A percentile compares a stretch with the other conserved stretches of the same genome.
Conservation (phyloP, 176 grass and related monocot species). For the Eragrostis curvula region DNA sequence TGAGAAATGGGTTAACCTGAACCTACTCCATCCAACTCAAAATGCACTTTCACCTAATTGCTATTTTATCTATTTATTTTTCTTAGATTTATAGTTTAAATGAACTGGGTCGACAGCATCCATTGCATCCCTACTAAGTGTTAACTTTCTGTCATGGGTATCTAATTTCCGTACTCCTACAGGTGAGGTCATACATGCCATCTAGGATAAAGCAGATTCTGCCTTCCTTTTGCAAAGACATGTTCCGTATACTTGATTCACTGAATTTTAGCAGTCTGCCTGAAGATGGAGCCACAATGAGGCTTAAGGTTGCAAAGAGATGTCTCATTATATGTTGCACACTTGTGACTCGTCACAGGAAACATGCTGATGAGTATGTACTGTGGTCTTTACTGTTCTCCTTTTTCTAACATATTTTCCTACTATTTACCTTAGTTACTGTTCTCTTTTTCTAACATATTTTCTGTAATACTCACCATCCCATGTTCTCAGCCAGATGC, state of each 20-base stretch:
- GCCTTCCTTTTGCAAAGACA: constrained; percentile 78
- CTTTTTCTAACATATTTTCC: constrained; percentile 20
- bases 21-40: neutral
- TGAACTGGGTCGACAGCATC: neutral
- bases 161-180: constrained; percentile 47
- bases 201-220: constrained; percentile 65
- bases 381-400: constrained; percentile 35
- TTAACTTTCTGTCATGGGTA: constrained; percentile 29
- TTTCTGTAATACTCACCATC: constrained; percentile 41
- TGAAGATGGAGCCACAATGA: constrained; percentile 46
- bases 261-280: constrained; percentile 57
- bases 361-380: constrained; percentile 80
- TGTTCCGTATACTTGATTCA: constrained; percentile 74
- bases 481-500: constrained; percentile 74
- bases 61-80: neutral
- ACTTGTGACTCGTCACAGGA: constrained; percentile 83
- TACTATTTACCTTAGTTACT: constrained; percentile 40
- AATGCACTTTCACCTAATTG: neutral
- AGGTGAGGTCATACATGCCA: constrained; percentile 93
- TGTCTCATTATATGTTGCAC: constrained; percentile 81
- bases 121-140: constrained; percentile 4
- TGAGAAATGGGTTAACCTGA: neutral
- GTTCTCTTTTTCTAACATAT: constrained; percentile 40
- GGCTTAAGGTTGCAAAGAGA: constrained; percentile 89
- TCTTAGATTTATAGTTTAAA: neutral